These are phyloP conservation scores for Zygosaccharomyces rouxii DNA, from an alignment of 805 yeast species.

Conservation along the genomic window DNA sequence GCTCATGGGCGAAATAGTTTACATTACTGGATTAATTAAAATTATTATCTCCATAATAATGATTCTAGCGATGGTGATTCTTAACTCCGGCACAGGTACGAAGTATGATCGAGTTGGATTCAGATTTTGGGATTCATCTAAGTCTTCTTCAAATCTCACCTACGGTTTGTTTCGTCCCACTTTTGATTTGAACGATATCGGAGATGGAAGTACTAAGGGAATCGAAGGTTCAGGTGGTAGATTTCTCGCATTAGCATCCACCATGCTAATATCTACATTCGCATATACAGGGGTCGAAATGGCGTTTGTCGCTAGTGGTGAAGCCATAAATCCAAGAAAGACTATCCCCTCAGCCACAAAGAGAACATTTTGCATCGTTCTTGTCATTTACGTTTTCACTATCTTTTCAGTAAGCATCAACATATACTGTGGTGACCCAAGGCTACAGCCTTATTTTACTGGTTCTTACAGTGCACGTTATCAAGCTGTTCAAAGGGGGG, in stretches of 20 bases:
- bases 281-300: constrained; percentile 81
- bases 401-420: constrained; percentile 67
- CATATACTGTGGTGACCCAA: constrained; percentile 73
- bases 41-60: constrained; percentile 48
- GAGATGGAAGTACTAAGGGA: constrained; percentile 50
- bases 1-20: constrained; percentile 71
- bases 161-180: constrained; percentile 75
- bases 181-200: constrained; percentile 59
- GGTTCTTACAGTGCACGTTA: constrained; percentile 13
- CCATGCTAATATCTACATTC: constrained; percentile 61
- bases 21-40: constrained; percentile 55
- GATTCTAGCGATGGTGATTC: constrained; percentile 59
- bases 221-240: constrained; percentile 59
- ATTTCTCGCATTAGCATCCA: constrained; percentile 55
- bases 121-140: constrained; percentile 57
- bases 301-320: constrained; percentile 81
- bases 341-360: constrained; percentile 74
- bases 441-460: constrained; percentile 52
- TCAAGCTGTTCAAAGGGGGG: constrained; percentile 13
- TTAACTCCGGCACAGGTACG: constrained; percentile 47
- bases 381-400: constrained; percentile 60
- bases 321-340: constrained; percentile 73
- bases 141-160: constrained; percentile 40
- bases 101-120: constrained; percentile 49
- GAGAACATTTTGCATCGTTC: constrained; percentile 66